These are phyloP conservation scores for Akebia trifoliata DNA, from an alignment of 164 flowering plant species.

Conservation along the genomic window DNA sequence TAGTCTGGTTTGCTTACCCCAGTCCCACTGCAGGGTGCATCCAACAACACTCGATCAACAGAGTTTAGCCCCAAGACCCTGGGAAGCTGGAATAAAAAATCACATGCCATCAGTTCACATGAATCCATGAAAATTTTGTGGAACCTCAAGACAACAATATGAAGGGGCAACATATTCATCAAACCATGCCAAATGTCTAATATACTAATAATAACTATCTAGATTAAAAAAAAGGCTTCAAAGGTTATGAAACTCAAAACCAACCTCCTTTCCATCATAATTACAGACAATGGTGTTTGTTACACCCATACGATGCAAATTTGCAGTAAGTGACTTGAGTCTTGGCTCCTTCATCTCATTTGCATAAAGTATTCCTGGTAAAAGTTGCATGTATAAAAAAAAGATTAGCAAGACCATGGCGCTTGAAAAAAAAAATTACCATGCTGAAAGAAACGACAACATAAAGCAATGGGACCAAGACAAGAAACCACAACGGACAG, in stretches of 20 bases:
- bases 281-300: constrained; percentile 86
- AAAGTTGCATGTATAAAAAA: background rate
- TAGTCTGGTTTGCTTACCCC: constrained; percentile 55
- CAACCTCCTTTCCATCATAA: constrained; percentile 95
- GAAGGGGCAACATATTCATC: background rate
- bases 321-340: constrained; percentile 84
- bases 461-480: background rate
- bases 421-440: background rate
- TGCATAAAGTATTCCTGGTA: constrained; percentile 74
- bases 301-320: constrained; percentile 93
- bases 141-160: no score
- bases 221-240: background rate
- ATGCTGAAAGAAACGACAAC: background rate
- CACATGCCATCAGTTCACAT: no score
- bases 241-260: constrained; percentile 11
- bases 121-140: background rate
- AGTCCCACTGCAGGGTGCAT: constrained; percentile 99
- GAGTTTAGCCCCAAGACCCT: constrained; percentile 74
- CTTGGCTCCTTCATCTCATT: constrained; percentile 88
- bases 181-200: background rate
- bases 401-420: background rate
- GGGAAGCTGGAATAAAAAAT: constrained; percentile 54
- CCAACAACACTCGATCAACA: constrained; percentile 84
- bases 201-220: background rate
- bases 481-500: background rate